Base-by-base conservation (phyloP, 306 rosid genomes). In the Erythrophleum fordii region DNA sequence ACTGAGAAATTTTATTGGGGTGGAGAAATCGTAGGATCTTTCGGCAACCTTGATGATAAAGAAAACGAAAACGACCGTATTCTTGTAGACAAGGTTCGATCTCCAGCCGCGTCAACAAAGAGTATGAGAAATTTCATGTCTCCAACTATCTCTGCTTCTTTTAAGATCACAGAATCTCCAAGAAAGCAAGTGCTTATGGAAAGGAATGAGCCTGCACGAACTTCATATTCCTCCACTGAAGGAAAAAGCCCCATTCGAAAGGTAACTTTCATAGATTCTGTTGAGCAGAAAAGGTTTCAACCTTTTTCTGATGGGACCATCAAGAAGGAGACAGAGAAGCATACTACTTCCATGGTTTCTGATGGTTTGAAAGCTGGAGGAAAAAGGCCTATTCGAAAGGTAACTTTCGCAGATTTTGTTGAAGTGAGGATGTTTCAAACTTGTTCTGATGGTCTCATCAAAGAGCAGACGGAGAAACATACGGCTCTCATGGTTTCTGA, bases 141-240 rank as follows among this genome's bases (percentile, higher is more conserved):
- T 52, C 93, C 98, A 0, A 94, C 97, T 28, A 91, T 94, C 60
- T 94, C 98, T 22, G 98, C 98, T 11, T 86, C 95, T 20, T 85
- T 82, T 65, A 94, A 94, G 92, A 23, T 91, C 55, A 59, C 83
- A 0, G 77, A 78, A 22, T 91, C 97, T n/a, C 98, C 97, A 2
- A 88, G 83, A 80, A 94, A 92, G 88, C 92, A 88, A 69, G 68
- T 94, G 49, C 81, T 94, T 10, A 49, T 35, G 0, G 97, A 94
- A 80, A 80, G 90, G 85, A 94, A 94, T 26, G 98, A 90, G 81
- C n/a, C n/a, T n/a, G n/a, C n/a, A n/a, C n/a, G n/a, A n/a, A n/a
- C n/a, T n/a, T n/a, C n/a, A n/a, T n/a, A n/a, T n/a, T n/a, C n/a
- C n/a, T n/a, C n/a, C n/a, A n/a, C n/a, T n/a, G n/a, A n/a, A n/a